A percentile compares a stretch with the other conserved stretches of the same genome.
phyloP scores from a whole-genome alignment of 1,284 basidiomycete genomes.

The Cystobasidiaceae sp. region DNA sequence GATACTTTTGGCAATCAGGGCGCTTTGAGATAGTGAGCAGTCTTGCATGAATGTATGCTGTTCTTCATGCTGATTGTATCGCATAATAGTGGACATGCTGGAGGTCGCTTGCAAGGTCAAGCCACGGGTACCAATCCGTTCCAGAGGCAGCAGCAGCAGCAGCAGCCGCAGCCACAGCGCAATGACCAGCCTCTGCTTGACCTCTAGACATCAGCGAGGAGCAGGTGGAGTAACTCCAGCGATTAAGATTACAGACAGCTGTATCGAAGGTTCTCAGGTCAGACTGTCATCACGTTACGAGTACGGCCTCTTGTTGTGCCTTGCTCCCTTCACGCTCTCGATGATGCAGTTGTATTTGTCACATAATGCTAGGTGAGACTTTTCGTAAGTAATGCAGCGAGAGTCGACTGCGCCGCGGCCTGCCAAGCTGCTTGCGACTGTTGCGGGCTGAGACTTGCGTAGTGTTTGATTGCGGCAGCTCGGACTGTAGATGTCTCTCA shows the following conservation, averaged over 20 bases:
- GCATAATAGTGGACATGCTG: conserved; percentile 1
- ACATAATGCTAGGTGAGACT: too few species aligned
- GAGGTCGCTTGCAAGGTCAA: background rate
- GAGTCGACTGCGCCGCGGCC: too few species aligned
- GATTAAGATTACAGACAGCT: too few species aligned
- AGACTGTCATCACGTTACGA: background rate
- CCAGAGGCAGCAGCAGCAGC: conserved; percentile 27
- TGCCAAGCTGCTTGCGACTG: background rate
- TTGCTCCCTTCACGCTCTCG: background rate
- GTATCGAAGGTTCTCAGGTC: background rate
- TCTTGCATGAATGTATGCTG: conserved; percentile 77
- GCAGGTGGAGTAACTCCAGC: too few species aligned
- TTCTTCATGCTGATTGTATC: background rate
- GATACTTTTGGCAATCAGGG: conserved; percentile 93
- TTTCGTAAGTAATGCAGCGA: too few species aligned
- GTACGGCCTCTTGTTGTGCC: background rate
- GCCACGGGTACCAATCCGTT: conserved; percentile 28
- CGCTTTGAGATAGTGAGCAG: conserved; percentile 52
- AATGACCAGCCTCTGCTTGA: conserved; percentile 4
- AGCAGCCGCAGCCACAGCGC: background rate
- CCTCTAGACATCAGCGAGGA: too few species aligned
- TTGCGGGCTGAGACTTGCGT: background rate
- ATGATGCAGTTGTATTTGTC: too few species aligned
- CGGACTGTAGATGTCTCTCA: too few species aligned
- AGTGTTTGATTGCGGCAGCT: background rate